Evolutionary conservation across 2,329 filamentous ascomycete species (phyloP), one percentile per base, ranked within the genome.

Genomic region (Hypoxylon sp.): DNA sequence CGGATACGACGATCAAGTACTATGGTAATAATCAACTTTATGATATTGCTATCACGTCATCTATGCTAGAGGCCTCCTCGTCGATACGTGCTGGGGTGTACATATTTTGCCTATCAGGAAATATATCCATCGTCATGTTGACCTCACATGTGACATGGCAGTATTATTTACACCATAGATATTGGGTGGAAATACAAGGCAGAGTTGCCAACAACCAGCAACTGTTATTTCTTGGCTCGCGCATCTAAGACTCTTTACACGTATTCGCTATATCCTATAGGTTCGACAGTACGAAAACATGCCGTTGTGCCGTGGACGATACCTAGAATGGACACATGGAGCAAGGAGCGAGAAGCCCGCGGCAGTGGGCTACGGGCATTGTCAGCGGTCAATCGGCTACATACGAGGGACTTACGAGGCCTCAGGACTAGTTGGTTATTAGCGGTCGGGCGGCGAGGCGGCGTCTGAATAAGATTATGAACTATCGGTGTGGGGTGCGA

Each of bases 381-480:
- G 53, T 63, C 58, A 63, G 65, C 65, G 62, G 65, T 68, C 65
- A 68, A 62, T 55, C 59, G 62, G 57, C 43, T 64, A 55, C 32
- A 39, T 39, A 16, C 54, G 16, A 64, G 48, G 34, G 37, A 41
- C 37, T 41, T 19, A 21, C 37, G 37, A 41, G 37, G 37, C 37
- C n/a, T 14, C 7, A 54, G 14, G n/a, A 55, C 50, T 41, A 41
- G 37, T 19, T n/a, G 48, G 47, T 23, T 39, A 47, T 57, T 54
- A 50, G 52, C 29, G 46, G 59, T 43, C 47, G 51, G 51, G 66
- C 62, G 66, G 54, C 66, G 63, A 66, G 61, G 56, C 56, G 67
- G 67, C 67, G 67, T 69, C 67, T 69, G 67, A 69, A 64, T 69
- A 69, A 69, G 67, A 69, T 69, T 69, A 62, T 66, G 63, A 69